Percentiles rank a stretch among this genome's conserved stretches.
Evolutionary conservation across 2,329 filamentous ascomycete genomes (phyloP).

Genomic region (Chlorencoelia australis): DNA sequence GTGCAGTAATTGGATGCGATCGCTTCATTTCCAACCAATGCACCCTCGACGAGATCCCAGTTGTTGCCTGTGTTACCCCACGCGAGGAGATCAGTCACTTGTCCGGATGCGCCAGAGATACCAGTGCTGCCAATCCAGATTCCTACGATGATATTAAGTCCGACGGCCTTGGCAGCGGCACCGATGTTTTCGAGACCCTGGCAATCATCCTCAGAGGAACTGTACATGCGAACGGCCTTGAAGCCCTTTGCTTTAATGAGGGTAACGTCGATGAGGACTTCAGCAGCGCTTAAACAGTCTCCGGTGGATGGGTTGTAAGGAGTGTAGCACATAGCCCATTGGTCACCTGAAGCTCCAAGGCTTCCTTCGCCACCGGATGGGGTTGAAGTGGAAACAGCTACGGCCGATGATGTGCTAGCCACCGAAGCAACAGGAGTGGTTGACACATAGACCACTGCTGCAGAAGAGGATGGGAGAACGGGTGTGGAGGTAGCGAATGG

Average conservation of each 20-base stretch:
- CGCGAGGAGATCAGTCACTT: constrained; percentile 61
- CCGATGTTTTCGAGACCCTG: constrained; percentile 68
- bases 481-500: constrained; percentile 44
- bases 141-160: constrained; percentile 74
- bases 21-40: constrained; percentile 87
- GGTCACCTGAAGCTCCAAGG: constrained; percentile 15
- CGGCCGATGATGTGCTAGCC: constrained; percentile 2
- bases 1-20: constrained; percentile 64
- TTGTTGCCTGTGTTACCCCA: no score
- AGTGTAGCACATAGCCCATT: constrained; percentile 73
- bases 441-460: constrained; percentile 29
- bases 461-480: constrained; percentile 20
- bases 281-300: constrained; percentile 52
- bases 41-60: constrained; percentile 67
- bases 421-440: constrained; percentile 4
- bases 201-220: constrained; percentile 91
- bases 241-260: constrained; percentile 57
- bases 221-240: constrained; percentile 71
- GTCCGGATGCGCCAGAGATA: constrained; percentile 47
- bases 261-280: constrained; percentile 50
- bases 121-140: constrained; percentile 66
- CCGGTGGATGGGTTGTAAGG: constrained; percentile 49
- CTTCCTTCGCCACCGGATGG: constrained; percentile 15
- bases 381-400: constrained; percentile 45
- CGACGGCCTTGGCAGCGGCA: constrained; percentile 51